Percentiles rank a stretch among this genome's conserved stretches.
phyloP scores from a whole-genome alignment of 768 basidiomycete genomes.

The Serendipita sp. region DNA sequence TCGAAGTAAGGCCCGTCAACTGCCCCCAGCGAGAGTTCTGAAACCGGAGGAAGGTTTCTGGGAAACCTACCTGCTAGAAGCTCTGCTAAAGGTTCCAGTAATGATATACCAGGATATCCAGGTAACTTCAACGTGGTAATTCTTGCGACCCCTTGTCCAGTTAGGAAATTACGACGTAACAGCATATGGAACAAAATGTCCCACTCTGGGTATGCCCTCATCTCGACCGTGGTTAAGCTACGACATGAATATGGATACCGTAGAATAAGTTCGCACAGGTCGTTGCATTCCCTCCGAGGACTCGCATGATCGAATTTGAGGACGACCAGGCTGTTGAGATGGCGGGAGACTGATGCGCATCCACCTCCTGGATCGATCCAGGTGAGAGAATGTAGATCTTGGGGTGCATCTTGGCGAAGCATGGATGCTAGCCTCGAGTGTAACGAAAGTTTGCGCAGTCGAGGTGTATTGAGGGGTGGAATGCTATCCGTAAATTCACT shows the following conservation, averaged over 20 bases:
- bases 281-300: conserved; percentile 4
- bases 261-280: neutral
- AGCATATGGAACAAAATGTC: conserved; percentile 3
- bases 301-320: neutral
- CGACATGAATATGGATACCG: neutral
- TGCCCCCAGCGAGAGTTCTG: neutral
- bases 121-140: neutral
- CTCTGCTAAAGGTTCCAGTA: neutral
- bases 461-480: neutral
- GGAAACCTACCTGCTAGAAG: neutral
- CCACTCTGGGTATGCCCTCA: conserved; percentile 5
- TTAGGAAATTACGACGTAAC: neutral
- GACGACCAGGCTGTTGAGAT: neutral
- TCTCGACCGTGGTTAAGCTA: neutral
- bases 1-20: conserved; percentile 3
- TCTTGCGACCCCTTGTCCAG: neutral
- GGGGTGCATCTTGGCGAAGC: neutral
- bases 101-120: neutral
- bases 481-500: neutral
- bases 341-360: neutral
- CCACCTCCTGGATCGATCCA: neutral
- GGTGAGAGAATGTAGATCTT: neutral
- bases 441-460: neutral
- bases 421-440: neutral
- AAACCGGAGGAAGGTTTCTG: neutral